These are phyloP conservation scores for Castanea sativa DNA, from an alignment of 306 rosid genomes.

Conservation along the genomic window DNA sequence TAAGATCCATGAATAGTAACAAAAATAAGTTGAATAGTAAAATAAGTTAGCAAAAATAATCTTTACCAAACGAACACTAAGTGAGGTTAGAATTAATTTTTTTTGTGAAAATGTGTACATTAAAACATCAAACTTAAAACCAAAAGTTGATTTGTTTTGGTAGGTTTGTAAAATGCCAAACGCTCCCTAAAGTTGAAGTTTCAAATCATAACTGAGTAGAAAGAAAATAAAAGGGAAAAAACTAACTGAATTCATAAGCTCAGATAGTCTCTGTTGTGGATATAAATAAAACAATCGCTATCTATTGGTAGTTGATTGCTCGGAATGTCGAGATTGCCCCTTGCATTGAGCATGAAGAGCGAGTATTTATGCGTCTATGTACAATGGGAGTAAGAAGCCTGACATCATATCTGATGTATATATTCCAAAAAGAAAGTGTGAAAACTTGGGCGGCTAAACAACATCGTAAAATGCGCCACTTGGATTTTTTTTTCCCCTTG, in stretches of 20 bases:
- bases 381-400: background rate
- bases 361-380: background rate
- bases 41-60: no score
- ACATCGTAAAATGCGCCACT: conserved; percentile 17
- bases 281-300: background rate
- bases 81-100: no score
- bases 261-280: background rate
- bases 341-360: background rate
- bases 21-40: no score
- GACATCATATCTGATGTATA: no score
- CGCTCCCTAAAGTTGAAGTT: no score
- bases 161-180: no score
- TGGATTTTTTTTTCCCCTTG: background rate
- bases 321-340: background rate
- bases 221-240: background rate
- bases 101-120: no score
- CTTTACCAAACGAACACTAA: no score
- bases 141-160: no score
- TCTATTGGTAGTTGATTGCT: background rate
- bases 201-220: background rate
- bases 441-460: conserved; percentile 2
- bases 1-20: no score
- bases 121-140: no score
- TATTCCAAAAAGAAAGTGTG: background rate
- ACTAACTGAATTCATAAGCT: background rate